phyloP scores from a whole-genome alignment of 495 filamentous ascomycete genomes.

The Cercophora scortea region DNA sequence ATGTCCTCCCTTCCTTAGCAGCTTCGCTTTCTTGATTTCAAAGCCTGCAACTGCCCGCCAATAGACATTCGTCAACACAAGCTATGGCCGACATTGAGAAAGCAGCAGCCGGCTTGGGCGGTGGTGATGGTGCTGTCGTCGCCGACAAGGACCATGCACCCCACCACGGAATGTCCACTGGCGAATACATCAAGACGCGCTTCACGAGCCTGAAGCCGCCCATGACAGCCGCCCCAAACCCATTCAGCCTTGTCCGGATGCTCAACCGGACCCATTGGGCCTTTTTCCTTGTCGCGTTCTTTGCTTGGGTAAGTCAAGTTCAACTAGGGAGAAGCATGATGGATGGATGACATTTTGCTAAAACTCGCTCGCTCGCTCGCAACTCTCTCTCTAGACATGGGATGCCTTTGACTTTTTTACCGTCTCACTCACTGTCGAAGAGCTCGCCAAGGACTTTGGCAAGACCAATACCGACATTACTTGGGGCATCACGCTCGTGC shows the following conservation, averaged over 20 bases:
- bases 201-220: slow-evolving; percentile 67
- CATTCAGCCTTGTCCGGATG: slow-evolving; percentile 59
- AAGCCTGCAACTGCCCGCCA: neutral
- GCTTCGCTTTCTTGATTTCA: no score
- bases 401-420: slow-evolving; percentile 92
- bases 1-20: no score
- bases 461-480: slow-evolving; percentile 69
- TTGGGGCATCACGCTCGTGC: slow-evolving; percentile 82
- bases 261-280: slow-evolving; percentile 75
- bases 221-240: slow-evolving; percentile 72
- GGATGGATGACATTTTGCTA: no score
- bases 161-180: slow-evolving; percentile 45
- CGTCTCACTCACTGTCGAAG: slow-evolving; percentile 63
- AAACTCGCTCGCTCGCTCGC: neutral
- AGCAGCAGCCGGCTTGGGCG: neutral
- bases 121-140: neutral
- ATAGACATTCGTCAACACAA: neutral
- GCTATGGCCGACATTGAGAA: slow-evolving; percentile 10
- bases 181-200: slow-evolving; percentile 61
- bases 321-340: no score
- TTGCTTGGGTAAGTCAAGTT: slow-evolving; percentile 50
- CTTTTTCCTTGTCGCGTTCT: slow-evolving; percentile 68
- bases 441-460: slow-evolving; percentile 60
- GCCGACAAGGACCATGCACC: slow-evolving; percentile 22
- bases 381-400: slow-evolving; percentile 48